phyloP scores from a whole-genome alignment of 352 stramenopile genomes.

The Pythium aristosporum region DNA sequence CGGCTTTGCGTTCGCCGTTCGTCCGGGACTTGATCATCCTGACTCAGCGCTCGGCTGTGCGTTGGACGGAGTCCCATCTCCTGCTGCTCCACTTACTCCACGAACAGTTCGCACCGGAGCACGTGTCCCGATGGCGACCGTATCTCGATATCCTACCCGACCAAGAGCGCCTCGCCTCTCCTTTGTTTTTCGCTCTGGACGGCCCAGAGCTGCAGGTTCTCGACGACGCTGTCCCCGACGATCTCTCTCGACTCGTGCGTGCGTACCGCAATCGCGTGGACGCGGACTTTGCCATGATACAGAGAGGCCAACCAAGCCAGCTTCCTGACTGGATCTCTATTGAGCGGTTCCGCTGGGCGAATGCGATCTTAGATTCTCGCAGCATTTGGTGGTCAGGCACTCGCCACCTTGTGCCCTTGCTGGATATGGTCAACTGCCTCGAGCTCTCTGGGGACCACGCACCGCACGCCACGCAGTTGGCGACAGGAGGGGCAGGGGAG shows the following conservation, averaged over 20 bases:
- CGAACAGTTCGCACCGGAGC: slow-evolving; percentile 66
- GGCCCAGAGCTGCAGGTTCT: slow-evolving; percentile 32
- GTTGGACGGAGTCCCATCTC: slow-evolving; percentile 15
- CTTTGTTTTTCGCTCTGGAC: slow-evolving; percentile 43
- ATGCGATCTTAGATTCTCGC: slow-evolving; percentile 86
- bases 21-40: slow-evolving; percentile 30
- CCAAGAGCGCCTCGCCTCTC: slow-evolving; percentile 27
- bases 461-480: slow-evolving; percentile 52
- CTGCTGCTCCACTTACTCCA: slow-evolving; percentile 80
- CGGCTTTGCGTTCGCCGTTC: slow-evolving; percentile 46
- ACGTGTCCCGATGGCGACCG: slow-evolving; percentile 63
- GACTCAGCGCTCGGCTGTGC: neutral
- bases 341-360: slow-evolving; percentile 76
- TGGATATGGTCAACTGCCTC: slow-evolving; percentile 94
- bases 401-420: slow-evolving; percentile 90
- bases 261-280: slow-evolving; percentile 27
- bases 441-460: slow-evolving; percentile 41
- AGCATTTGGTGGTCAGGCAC: slow-evolving; percentile 93
- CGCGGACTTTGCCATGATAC: slow-evolving; percentile 2
- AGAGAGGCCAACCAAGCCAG: neutral
- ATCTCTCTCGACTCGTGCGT: slow-evolving; percentile 14
- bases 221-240: slow-evolving; percentile 41
- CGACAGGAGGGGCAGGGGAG: neutral
- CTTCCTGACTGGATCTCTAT: slow-evolving; percentile 48
- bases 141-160: slow-evolving; percentile 86